Conservation (phyloP, 1,139 yeast species). For the Debaryomyces singareniensis region DNA sequence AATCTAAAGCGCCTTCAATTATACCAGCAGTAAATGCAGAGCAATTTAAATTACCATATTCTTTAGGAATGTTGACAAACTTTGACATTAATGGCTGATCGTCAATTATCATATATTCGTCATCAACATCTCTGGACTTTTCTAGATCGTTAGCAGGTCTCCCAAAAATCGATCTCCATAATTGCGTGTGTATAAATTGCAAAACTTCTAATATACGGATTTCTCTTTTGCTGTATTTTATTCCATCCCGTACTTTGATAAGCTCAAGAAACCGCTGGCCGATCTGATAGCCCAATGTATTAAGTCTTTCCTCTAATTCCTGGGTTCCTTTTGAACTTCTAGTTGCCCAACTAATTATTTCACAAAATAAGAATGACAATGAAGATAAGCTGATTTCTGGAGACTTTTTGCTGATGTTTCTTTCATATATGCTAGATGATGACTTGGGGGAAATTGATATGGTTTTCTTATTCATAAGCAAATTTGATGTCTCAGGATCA, state of each 20-base stretch:
- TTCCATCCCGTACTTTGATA: constrained; percentile 46
- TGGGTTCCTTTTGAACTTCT: constrained; percentile 62
- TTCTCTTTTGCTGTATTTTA: constrained; percentile 63
- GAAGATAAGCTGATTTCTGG: constrained; percentile 64
- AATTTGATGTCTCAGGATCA: constrained; percentile 27
- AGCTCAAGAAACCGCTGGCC: constrained; percentile 42
- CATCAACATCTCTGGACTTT: constrained; percentile 72
- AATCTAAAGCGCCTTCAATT: constrained; percentile 81
- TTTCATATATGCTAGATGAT: constrained; percentile 53
- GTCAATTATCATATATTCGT: constrained; percentile 85
- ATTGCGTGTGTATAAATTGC: constrained; percentile 74
- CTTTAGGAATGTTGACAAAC: constrained; percentile 75
- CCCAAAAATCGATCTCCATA: constrained; percentile 83
- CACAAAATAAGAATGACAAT: constrained; percentile 66
- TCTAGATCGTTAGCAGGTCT: constrained; percentile 83
- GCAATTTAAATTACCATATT: constrained; percentile 72
- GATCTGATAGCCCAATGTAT: constrained; percentile 68
- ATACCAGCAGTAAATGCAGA: constrained; percentile 89
- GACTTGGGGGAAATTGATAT: constrained; percentile 27
- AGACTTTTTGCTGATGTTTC: constrained; percentile 53
- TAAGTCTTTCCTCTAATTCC: constrained; percentile 71
- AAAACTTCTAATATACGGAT: constrained; percentile 67
- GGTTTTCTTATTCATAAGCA: constrained; percentile 29
- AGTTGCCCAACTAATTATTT: constrained; percentile 63
- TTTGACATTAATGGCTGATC: constrained; percentile 70